Evolutionary conservation across 495 filamentous ascomycete genomes (phyloP), one percentile per base, ranked within the genome.

Genomic region (Chlorociboria aeruginascens): DNA sequence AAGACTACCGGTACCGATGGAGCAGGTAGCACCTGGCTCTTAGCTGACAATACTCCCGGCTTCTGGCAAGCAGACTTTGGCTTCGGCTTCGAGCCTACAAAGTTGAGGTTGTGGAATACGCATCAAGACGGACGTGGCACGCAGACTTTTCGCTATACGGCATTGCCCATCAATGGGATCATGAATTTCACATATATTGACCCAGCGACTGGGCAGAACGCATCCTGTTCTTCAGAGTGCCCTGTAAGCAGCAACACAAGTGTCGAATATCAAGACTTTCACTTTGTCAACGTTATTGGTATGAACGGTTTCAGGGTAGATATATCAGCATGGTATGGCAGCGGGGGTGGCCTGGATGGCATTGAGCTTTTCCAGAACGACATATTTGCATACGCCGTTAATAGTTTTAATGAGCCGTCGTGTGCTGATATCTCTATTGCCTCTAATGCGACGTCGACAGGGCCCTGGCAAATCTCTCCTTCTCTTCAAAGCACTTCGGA

Each of bases 141-240:
- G 7, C 81, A 83, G 63, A 78, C 77, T 12, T 98, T 86, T 68
- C 76, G 87, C 32, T 89, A 86, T 58, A 85, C 85, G 29, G 81
- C 85, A 14, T 64, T 88, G 30, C 87, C 88, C 6, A 78, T 88
- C 55, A 81, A 83, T 56, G 93, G 93, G 31, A 95, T 97, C 60
- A 87, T 97, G 85, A 96, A 97, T 62, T 73, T 98, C 53, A 95
- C 89, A 33, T 96, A 88, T 53, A 82, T 76, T 39, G 86, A 95
- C 59, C 78, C 83, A 0, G 71, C 65, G 1, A 82, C 83, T 0
- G 74, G 77, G 1, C 65, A 77, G 31, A 77, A 81, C 36, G 66
- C 66, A 29, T 74, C 68, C 40, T 98, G 92, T 64, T 85, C 89
- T 32, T 77, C 74, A 42, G 67, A 72, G 51, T 99, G 92, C 52